Base-by-base conservation (phyloP, 73 alveolate species). In the Durusdinium trenchii region DNA sequence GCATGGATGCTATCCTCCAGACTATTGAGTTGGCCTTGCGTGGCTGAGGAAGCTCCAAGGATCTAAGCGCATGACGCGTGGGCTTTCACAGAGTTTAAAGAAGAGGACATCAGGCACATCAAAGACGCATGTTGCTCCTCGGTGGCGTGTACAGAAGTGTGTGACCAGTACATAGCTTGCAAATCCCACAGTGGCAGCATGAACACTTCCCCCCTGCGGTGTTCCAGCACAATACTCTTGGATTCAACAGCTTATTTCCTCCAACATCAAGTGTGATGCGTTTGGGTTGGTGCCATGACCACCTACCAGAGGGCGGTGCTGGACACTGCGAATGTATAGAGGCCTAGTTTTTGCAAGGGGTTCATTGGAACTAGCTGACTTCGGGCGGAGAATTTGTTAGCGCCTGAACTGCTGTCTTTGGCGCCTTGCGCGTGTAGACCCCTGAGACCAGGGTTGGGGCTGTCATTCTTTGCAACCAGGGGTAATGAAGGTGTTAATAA, bases 1-100 rank as follows among this genome's bases (percentile, higher is more conserved):
- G 96, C 96, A 89, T 52, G 96, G 96, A 52, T 89, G 96, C 85
- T 89, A 89, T 52, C 96, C 96, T 40, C 96, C 96, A 45, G 96
- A 89, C 86, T 89, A 50, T 69, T 89, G 96, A 89, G 51, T 61
- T 20, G 7, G 90, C 20, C 48, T 45, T 28, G 42, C 48, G 32
- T 76, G 10, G 87, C 90, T 79, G 69, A 47, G 67, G n/a, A 46
- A 67, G 90, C 52, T 79, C 90, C 90, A 79, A 45, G 67, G 32
- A 47, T 79, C 48, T 32, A 47, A 47, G 20, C 18, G 90, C 48
- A 45, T n/a, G n/a, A n/a, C n/a, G n/a, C n/a, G 69, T 67, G 38
- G 32, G 45, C 48, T 67, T 79, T 79, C 90, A 79, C 90, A 79
- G 90, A 47, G 48, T 79, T 79, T 79, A 67, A 79, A 79, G 90